A percentile compares a stretch with the other conserved stretches of the same genome.
phyloP scores from a whole-genome alignment of 495 filamentous ascomycete genomes.

The Chaetomium cochliodes region DNA sequence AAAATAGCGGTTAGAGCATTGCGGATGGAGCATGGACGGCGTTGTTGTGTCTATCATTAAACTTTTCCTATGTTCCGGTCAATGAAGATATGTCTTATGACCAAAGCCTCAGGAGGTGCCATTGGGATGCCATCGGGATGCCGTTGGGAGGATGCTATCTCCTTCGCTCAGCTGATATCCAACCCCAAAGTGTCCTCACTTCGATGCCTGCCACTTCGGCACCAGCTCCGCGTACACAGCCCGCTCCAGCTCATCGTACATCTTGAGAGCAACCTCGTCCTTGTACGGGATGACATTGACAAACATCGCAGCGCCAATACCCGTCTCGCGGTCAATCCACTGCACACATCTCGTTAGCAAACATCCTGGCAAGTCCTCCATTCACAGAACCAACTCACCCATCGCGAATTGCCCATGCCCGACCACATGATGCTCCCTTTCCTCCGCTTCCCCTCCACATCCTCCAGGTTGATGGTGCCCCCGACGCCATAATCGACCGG shows the following conservation, averaged over 20 bases:
- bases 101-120: not conserved
- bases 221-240: constrained; percentile 36
- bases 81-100: not conserved
- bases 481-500: constrained; percentile 30
- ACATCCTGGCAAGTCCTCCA: too few relatives aligned
- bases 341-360: constrained; percentile 16
- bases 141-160: too few relatives aligned
- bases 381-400: constrained; percentile 30
- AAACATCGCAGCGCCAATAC: constrained; percentile 33
- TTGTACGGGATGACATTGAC: constrained; percentile 31
- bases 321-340: constrained; percentile 41
- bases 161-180: not conserved
- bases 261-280: constrained; percentile 26
- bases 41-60: constrained; percentile 5
- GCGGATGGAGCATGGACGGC: not conserved
- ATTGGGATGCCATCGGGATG: not conserved
- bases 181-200: not conserved
- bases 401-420: constrained; percentile 33
- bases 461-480: constrained; percentile 34
- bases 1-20: not conserved
- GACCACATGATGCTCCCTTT: constrained; percentile 41
- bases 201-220: constrained; percentile 3
- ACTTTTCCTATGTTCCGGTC: not conserved
- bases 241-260: constrained; percentile 37
- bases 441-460: constrained; percentile 34